Base-by-base conservation (phyloP, 768 basidiomycete species). In the Lepiota venenata region DNA sequence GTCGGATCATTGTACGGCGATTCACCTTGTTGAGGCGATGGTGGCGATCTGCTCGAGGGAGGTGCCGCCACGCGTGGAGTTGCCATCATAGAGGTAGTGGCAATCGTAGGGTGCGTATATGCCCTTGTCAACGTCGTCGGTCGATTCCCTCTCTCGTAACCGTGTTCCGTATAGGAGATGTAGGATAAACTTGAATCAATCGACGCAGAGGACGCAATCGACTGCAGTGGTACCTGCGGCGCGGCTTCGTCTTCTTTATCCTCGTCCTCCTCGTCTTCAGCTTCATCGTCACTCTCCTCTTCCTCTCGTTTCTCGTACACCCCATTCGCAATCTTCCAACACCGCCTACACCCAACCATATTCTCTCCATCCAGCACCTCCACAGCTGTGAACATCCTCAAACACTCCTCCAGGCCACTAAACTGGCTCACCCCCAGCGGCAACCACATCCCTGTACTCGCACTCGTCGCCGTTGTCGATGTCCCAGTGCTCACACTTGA, bases 361-460 rank as follows among this genome's bases (percentile, higher is more conserved):
- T 98, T 97, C 61, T 97, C 95, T 0, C 92, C 93, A 60, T 97
- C 91, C 32, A 98, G 72, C 6, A 91, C 81, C 62, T 98, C 95
- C n/a, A 97, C 94, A 3, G 87, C 79, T 0, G 94, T 97, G 70
- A 98, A 98, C 73, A 89, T 77, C 58, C 84, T 77, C 56, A 96
- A 69, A 58, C 90, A 92, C 53, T 94, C 92, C 62, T 91, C 88
- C 22, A 87, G 73, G 0, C 84, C 81, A 5, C 80, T 75, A 10
- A 84, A 71, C 40, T 79, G 76, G 20, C 71, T 75, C 48, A 71
- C 65, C 56, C 76, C 77, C 50, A 80, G 64, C 7, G 52, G 52
- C 71, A 69, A 42, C 72, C 76, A 69, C 42, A 71, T 40, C 8
- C 52, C 47, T 60, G 63, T 7, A 15, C 58, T 55, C n/a, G 55